Conservation (phyloP, 129 eudicot genomes). For the Oenanthe sinensis region DNA sequence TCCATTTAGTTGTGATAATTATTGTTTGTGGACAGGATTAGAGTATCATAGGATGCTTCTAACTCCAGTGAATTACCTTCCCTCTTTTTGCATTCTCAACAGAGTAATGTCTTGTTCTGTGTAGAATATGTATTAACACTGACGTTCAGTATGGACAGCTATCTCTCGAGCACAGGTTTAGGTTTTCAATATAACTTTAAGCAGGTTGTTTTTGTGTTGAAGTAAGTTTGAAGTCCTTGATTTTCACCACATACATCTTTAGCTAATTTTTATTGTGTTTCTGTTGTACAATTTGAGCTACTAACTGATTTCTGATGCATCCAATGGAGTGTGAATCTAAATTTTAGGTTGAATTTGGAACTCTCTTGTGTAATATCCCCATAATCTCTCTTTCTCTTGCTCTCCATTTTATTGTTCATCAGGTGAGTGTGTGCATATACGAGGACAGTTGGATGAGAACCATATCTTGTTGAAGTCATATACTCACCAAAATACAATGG, state of each 20-base stretch:
- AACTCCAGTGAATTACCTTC: neutral
- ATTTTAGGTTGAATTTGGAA: neutral
- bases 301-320: neutral
- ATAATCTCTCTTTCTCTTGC: neutral
- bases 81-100: neutral
- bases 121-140: neutral
- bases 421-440: constrained; percentile 14
- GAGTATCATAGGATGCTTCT: neutral
- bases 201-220: neutral
- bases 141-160: neutral
- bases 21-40: neutral
- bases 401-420: constrained; percentile 16
- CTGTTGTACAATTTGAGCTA: neutral
- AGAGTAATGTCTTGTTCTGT: neutral
- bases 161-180: too few species aligned
- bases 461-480: constrained; percentile 15
- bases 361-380: neutral
- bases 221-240: neutral
- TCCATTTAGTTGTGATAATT: neutral
- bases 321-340: neutral
- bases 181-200: neutral
- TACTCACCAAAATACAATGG: constrained; percentile 33
- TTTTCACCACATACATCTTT: neutral
- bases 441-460: constrained; percentile 13
- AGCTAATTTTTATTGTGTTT: neutral